Conservation (phyloP, 2,329 filamentous ascomycete species). For the Fusarium praegraminearum region DNA sequence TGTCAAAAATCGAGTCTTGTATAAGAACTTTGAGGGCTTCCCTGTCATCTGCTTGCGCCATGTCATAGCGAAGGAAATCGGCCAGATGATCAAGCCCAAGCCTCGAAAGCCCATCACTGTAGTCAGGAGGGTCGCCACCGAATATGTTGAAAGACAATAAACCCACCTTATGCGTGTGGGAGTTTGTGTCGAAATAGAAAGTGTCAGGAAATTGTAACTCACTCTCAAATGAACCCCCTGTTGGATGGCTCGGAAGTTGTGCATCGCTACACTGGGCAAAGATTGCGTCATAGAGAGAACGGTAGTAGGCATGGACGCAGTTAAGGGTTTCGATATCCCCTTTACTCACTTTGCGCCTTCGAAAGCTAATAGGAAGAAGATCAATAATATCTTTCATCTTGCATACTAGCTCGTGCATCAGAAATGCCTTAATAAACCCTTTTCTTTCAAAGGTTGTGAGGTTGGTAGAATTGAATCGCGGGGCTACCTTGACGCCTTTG, state of each 20-base stretch:
- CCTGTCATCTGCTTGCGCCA: not conserved
- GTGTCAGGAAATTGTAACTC: not conserved
- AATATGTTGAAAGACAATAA: not conserved
- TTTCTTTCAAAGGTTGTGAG: conserved; percentile 14
- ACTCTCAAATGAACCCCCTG: not conserved
- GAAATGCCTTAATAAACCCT: conserved; percentile 23
- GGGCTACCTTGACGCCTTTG: not conserved
- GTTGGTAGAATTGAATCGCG: conserved; percentile 3
- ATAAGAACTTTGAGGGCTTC: not conserved
- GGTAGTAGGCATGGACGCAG: conserved; percentile 24
- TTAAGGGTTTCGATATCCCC: too few relatives aligned
- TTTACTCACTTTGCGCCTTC: too few relatives aligned
- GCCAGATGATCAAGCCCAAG: not conserved
- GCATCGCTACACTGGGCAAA: conserved; percentile 10
- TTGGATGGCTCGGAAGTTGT: not conserved
- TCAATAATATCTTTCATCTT: too few relatives aligned
- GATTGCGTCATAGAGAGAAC: conserved; percentile 30
- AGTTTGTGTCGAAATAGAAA: not conserved
- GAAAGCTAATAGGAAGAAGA: too few relatives aligned
- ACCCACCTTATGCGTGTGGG: not conserved
- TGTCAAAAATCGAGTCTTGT: not conserved
- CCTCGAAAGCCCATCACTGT: not conserved
- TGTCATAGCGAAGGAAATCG: not conserved
- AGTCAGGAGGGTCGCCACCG: too few relatives aligned
- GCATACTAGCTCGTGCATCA: conserved; percentile 16